phyloP scores from a whole-genome alignment of 2,329 filamentous ascomycete genomes.

The Colletotrichum acutatum region DNA sequence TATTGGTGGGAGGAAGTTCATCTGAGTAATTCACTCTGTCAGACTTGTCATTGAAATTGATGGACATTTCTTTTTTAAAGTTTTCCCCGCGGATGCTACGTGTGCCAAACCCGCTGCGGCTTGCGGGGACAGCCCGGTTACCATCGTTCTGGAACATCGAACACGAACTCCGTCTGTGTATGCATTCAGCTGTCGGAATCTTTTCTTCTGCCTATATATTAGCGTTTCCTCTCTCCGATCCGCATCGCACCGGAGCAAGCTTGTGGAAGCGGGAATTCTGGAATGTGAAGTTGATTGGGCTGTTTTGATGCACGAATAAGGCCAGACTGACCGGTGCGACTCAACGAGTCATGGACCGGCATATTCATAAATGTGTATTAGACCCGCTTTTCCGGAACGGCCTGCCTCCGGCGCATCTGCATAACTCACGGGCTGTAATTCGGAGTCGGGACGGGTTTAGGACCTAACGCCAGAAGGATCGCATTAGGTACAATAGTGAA shows the following conservation, averaged over 20 bases:
- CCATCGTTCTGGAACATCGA: neutral
- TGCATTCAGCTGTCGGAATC: neutral
- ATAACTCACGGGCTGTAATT: neutral
- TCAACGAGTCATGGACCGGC: neutral
- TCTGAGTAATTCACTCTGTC: neutral
- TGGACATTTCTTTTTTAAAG: neutral
- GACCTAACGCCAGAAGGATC: neutral
- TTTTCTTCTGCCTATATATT: neutral
- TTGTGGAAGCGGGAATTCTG: neutral
- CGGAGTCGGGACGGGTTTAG: neutral
- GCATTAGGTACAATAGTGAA: neutral
- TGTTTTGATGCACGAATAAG: too few species aligned
- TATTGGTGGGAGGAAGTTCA: neutral
- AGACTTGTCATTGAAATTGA: neutral
- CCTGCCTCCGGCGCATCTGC: neutral
- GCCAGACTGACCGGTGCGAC: too few species aligned
- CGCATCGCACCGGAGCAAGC: neutral
- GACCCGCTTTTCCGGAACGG: neutral
- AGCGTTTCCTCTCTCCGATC: neutral
- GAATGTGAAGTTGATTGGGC: neutral
- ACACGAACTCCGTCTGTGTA: neutral
- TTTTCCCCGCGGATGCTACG: neutral
- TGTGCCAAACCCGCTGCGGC: neutral
- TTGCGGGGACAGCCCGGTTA: neutral
- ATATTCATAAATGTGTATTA: neutral